A percentile compares a stretch with the other conserved stretches of the same genome.
Conservation (phyloP, 805 yeast genomes). For the Candida golubevii region DNA sequence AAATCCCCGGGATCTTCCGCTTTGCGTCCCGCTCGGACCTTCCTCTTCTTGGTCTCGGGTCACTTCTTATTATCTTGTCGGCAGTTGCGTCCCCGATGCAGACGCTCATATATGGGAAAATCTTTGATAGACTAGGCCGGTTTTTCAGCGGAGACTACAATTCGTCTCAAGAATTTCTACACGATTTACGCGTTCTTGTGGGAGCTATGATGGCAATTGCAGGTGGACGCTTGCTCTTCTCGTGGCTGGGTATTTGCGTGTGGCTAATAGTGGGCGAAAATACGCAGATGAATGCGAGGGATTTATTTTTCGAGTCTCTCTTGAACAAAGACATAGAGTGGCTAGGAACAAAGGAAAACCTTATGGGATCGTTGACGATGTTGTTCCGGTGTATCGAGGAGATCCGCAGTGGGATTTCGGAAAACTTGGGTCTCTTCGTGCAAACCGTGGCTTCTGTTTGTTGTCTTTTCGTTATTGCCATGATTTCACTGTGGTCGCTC, state of each 20-base stretch:
- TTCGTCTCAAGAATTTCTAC: constrained; percentile 17
- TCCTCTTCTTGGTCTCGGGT: constrained; percentile 9
- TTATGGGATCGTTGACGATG: constrained; percentile 63
- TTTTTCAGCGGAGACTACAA: constrained; percentile 29
- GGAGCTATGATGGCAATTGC: constrained; percentile 34
- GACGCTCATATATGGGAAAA: constrained; percentile 61
- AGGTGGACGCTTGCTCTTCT: constrained; percentile 25
- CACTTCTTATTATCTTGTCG: constrained; percentile 41
- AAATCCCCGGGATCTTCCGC: constrained; percentile 9
- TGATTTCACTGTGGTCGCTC: constrained; percentile 79
- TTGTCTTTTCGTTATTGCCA: constrained; percentile 58
- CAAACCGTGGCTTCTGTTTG: constrained; percentile 51
- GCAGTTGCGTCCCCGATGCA: constrained; percentile 58
- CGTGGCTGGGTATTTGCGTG: constrained; percentile 51
- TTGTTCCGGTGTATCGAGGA: constrained; percentile 74
- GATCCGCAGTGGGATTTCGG: constrained; percentile 61
- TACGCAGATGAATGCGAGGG: constrained; percentile 58
- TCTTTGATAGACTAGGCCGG: constrained; percentile 41
- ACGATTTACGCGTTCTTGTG: constrained; percentile 24
- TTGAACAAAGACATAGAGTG: constrained; percentile 49
- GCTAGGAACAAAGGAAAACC: constrained; percentile 55
- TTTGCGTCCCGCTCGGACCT: constrained; percentile 10
- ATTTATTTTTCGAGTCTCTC: constrained; percentile 39
- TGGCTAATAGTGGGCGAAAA: constrained; percentile 75
- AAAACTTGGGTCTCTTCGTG: constrained; percentile 54